Conservation (phyloP, 371 early-diverging fungal species). For the Quaeritorhiza haematococci region DNA sequence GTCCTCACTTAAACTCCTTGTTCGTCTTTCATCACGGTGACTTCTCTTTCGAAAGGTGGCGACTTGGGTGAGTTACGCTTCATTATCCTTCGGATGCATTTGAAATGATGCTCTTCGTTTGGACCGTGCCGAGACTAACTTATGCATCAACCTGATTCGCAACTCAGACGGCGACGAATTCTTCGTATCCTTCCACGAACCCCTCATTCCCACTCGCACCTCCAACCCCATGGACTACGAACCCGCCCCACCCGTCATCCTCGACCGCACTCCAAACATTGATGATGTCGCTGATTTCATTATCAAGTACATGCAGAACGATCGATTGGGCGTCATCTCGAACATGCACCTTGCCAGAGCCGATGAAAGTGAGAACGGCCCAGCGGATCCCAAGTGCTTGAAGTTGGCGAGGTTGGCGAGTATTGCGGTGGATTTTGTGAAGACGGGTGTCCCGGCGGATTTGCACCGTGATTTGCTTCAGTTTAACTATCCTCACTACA, state of each 20-base stretch:
- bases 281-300: neutral
- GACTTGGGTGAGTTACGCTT: no score
- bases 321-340: slow-evolving; percentile 73
- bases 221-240: neutral
- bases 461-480: slow-evolving; percentile 31
- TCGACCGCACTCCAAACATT: neutral
- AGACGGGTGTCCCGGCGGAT: slow-evolving; percentile 56
- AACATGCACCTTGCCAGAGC: slow-evolving; percentile 69
- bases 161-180: neutral
- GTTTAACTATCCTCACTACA: slow-evolving; percentile 68
- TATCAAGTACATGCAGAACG: slow-evolving; percentile 58
- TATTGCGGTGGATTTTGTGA: slow-evolving; percentile 65
- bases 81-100: no score
- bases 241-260: neutral
- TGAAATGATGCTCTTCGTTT: no score
- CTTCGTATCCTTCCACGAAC: neutral
- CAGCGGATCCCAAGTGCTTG: slow-evolving; percentile 46
- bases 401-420: slow-evolving; percentile 64
- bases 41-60: neutral
- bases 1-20: no score
- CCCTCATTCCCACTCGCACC: neutral
- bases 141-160: no score
- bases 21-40: no score
- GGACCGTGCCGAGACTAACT: no score
- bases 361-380: slow-evolving; percentile 49